Evolutionary conservation across 129 eudicot species (phyloP), one percentile per base, ranked within the genome.

Genomic region (Rutidosis leptorrhynchoides): DNA sequence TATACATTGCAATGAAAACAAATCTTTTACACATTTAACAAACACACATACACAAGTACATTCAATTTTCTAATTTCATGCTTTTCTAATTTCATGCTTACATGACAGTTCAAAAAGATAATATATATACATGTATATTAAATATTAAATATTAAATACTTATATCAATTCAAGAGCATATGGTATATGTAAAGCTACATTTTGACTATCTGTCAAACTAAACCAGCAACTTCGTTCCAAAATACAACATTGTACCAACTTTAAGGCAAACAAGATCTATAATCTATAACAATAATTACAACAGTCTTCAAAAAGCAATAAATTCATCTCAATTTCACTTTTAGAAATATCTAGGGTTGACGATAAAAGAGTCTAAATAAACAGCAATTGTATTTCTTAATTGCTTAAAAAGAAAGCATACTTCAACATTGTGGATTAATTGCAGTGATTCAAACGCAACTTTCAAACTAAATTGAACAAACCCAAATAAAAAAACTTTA

Each of bases 321-420:
- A 3, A 20, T 53, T 25, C 37, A 15, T 53, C 55, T 33, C 62
- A 25, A 33, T 53, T 68, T 54, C 6, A 62, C 10, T 22, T 54
- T 20, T 3, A 2, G 14, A 19, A 29, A 49, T 21, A 29, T 32
- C 62, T 67, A 52, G 30, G 46, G 62, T 53, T 32, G 73, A 54
- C 37, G n/a, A n/a, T 17, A 66, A 9, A 48, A 17, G n/a, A 14
- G 20, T 51, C 45, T n/a, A 10, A 17, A 67, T 2, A 6, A 35
- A 61, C 22, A 35, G 10, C 62, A 14, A 7, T 17, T n/a, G n/a
- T n/a, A n/a, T n/a, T 29, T 32, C 32, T 25, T 32, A 19, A 32
- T 32, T 67, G 51, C 23, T 52, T 26, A 14, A 2, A 67, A 8
- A 53, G 2, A 68, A 68, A 68, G 73, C 63, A 53, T 67, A 42